Percentiles rank a stretch among this genome's conserved stretches.
phyloP scores from a whole-genome alignment of 768 basidiomycete species.

The Tylopilus rubrobrunneus region DNA sequence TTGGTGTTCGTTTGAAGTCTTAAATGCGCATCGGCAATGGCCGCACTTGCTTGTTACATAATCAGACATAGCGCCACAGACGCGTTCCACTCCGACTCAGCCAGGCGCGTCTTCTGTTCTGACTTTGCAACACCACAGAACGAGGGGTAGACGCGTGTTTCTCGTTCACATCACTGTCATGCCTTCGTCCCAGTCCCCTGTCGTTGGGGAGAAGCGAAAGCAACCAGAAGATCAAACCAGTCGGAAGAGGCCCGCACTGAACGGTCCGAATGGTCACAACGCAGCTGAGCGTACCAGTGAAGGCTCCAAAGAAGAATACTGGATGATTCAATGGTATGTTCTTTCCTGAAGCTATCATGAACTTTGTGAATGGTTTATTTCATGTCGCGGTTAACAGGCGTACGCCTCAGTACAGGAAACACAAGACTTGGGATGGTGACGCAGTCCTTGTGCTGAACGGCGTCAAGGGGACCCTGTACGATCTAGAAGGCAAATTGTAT shows the following conservation, averaged over 20 bases:
- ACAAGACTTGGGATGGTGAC: constrained; percentile 90
- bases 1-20: too few relatives aligned
- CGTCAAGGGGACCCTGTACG: constrained; percentile 49
- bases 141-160: not conserved
- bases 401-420: constrained; percentile 69
- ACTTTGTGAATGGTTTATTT: not conserved
- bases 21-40: constrained; percentile 2
- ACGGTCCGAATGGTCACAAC: constrained; percentile 10
- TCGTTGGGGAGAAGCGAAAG: constrained; percentile 31
- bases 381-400: constrained; percentile 41
- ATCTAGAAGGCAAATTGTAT: constrained; percentile 64
- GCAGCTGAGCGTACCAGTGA: constrained; percentile 11
- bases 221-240: constrained; percentile 18
- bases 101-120: not conserved
- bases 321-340: constrained; percentile 77
- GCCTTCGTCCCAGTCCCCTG: constrained; percentile 16
- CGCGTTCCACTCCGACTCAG: constrained; percentile 9
- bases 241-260: constrained; percentile 29
- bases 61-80: constrained; percentile 14
- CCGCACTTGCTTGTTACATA: not conserved
- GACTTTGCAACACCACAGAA: not conserved
- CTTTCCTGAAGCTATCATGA: not conserved
- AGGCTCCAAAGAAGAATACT: constrained; percentile 40
- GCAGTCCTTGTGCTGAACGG: constrained; percentile 55
- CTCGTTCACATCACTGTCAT: constrained; percentile 8